Conservation (phyloP, 2,329 filamentous ascomycete species). For the Aspergillus thermomutatus region DNA sequence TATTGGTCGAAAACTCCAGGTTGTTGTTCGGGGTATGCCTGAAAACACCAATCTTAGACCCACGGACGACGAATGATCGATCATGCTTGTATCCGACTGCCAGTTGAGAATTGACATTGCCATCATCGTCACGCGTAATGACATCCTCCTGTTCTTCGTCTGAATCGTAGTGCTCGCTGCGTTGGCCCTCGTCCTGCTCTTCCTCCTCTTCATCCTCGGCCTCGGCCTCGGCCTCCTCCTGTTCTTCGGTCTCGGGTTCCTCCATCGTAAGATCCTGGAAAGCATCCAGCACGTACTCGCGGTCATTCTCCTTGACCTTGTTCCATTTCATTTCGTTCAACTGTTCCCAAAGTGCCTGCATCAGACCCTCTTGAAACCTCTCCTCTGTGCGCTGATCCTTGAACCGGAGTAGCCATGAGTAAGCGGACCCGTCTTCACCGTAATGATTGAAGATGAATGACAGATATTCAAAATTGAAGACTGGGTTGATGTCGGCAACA, state of each 20-base stretch:
- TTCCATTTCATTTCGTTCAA: slow-evolving; percentile 91
- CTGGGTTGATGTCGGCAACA: slow-evolving; percentile 88
- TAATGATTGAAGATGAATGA: slow-evolving; percentile 99
- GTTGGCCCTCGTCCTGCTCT: slow-evolving; percentile 60
- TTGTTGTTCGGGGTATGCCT: slow-evolving; percentile 92
- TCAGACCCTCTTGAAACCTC: slow-evolving; percentile 85
- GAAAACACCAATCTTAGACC: slow-evolving; percentile 98
- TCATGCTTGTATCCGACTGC: slow-evolving; percentile 97
- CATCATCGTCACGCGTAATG: slow-evolving; percentile 64
- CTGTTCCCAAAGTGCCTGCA: slow-evolving; percentile 96
- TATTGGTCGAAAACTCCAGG: slow-evolving; percentile 93
- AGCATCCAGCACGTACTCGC: slow-evolving; percentile 90
- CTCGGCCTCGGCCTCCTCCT: slow-evolving; percentile 54
- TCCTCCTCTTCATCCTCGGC: slow-evolving; percentile 60
- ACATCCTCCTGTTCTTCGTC: slow-evolving; percentile 80
- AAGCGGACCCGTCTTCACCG: slow-evolving; percentile 78
- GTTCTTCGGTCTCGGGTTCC: slow-evolving; percentile 60
- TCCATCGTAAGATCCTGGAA: slow-evolving; percentile 95
- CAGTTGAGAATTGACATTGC: slow-evolving; percentile 86
- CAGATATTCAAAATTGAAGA: slow-evolving; percentile 98
- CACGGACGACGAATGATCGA: slow-evolving; percentile 92
- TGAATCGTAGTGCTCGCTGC: slow-evolving; percentile 70
- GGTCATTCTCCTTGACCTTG: slow-evolving; percentile 87
- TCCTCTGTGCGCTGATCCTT: slow-evolving; percentile 77
- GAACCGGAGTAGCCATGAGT: slow-evolving; percentile 94